Conservation (phyloP, 805 yeast genomes). For the Blastobotrys terrestris region DNA sequence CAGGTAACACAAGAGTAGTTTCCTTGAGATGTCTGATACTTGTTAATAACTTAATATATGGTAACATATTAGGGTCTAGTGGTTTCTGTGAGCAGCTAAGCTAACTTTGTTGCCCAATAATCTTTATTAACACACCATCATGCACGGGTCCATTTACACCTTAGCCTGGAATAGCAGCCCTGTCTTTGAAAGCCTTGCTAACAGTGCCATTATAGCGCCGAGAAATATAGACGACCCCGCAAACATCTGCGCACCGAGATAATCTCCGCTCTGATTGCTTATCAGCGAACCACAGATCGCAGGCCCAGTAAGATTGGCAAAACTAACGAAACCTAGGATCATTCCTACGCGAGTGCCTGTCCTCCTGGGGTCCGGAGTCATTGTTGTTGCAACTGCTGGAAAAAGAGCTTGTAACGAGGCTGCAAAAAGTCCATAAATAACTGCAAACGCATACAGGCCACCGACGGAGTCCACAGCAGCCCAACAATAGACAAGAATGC, state of each 20-base stretch:
- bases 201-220: background rate
- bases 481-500: conserved; percentile 19
- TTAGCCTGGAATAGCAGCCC: background rate
- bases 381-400: conserved; percentile 25
- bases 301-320: conserved; percentile 33
- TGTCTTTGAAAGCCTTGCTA: background rate
- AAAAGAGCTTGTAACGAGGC: conserved; percentile 29
- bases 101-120: background rate
- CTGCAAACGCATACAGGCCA: conserved; percentile 25
- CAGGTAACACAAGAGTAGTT: background rate
- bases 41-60: too few relatives aligned
- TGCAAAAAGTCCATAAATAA: conserved; percentile 28
- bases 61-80: too few relatives aligned
- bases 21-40: background rate
- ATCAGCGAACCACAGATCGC: conserved; percentile 30
- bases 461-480: conserved; percentile 19
- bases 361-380: conserved; percentile 38
- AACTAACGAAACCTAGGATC: conserved; percentile 51
- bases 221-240: conserved; percentile 7
- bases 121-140: too few relatives aligned
- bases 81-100: background rate
- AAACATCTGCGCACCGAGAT: conserved; percentile 16
- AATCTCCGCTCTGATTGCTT: conserved; percentile 13
- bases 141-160: background rate
- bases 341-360: conserved; percentile 48